Base-by-base conservation (phyloP, 106 monocot species). In the Dendrobium huoshanense region DNA sequence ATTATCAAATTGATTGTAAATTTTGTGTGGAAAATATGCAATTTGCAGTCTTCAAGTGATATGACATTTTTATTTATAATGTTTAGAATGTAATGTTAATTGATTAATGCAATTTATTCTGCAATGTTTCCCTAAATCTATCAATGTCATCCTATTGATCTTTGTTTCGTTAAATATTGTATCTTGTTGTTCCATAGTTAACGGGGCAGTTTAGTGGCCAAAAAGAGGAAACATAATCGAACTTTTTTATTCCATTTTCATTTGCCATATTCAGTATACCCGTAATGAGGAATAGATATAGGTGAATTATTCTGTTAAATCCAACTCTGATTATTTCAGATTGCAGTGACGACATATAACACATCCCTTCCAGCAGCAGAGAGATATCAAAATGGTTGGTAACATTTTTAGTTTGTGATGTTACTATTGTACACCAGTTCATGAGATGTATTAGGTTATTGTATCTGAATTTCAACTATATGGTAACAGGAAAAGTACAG, bases 301-400 rank as follows among this genome's bases (percentile, higher is more conserved):
- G 56, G 1, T 78, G 27, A 7, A 61, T 65, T 37, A 67, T 65
- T 44, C 33, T 9, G 43, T 55, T 49, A 83, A 54, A 37, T 37
- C 19, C 75, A 54, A 40, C 55, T 29, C 41, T 80, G 84, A 80
- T 70, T 59, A 8, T 83, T 84, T 83, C 88, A 99, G 98, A 87
- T 99, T 92, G 86, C 91, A 80, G 91, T 95, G 70, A 99, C 98
- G 72, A 99, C 98, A 80, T 85, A 95, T 79, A 87, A 90, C 75
- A 95, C 98, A 73, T 99, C 98, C 33, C 83, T 99, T 48, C 92
- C 95, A 77, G 72, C 67, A 78, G 78, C 86, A 67, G 87, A 91
- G 68, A 54, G 98, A 87, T 95, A 99, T 64, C 42, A 54, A 79
- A 87, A 93, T 78, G 98, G 98, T 97, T 18, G 76, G 81, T 56